phyloP scores from a whole-genome alignment of 768 basidiomycete species.

The Serendipita sp. region DNA sequence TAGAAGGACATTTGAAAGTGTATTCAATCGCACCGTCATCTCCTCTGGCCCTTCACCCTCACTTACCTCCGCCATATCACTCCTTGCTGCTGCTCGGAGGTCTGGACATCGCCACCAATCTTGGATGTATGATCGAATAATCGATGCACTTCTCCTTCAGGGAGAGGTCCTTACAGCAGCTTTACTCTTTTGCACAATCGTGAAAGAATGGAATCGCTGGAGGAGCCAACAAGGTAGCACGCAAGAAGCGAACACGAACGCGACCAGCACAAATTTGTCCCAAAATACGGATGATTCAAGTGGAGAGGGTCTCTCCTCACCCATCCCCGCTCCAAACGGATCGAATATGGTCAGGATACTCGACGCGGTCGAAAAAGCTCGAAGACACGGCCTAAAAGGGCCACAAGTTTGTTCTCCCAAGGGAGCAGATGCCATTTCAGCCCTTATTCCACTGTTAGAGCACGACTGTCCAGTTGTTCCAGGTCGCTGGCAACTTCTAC shows the following conservation, averaged over 20 bases:
- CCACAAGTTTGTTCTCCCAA: no score
- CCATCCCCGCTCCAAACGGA: not conserved
- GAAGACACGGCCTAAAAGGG: no score
- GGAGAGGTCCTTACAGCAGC: constrained; percentile 69
- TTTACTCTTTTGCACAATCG: constrained; percentile 45
- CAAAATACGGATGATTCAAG: not conserved
- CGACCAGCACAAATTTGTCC: not conserved
- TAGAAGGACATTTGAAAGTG: not conserved
- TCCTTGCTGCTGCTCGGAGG: constrained; percentile 5
- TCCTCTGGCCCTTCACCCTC: not conserved
- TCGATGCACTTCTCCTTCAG: constrained; percentile 52
- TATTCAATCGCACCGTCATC: not conserved
- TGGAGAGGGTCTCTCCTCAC: not conserved
- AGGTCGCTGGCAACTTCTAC: not conserved
- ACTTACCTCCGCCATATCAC: not conserved
- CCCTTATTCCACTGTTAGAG: not conserved
- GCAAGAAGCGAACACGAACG: constrained; percentile 12
- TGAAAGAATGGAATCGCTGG: constrained; percentile 42
- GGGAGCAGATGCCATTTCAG: not conserved
- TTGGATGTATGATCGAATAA: constrained; percentile 39
- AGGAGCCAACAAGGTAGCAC: constrained; percentile 8
- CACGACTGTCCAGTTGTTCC: not conserved
- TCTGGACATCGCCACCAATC: constrained; percentile 1
- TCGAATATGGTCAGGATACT: not conserved
- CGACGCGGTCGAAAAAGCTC: not conserved